Base-by-base conservation (phyloP, 148 eudicot genomes). In the Amaranthus hypochondriacus region DNA sequence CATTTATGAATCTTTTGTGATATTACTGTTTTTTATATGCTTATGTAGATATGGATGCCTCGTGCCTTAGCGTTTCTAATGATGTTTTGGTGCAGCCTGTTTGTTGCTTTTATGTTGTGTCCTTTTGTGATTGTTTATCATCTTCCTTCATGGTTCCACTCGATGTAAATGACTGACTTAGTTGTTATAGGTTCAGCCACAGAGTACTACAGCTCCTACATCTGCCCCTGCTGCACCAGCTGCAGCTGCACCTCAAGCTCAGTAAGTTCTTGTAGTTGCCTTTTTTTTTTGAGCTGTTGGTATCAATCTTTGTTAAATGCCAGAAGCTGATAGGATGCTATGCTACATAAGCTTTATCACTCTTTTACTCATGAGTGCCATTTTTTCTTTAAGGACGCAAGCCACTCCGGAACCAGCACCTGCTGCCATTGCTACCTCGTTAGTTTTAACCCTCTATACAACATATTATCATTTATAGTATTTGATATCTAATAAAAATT, bases 391-490 rank as follows among this genome's bases (percentile, higher is more conserved):
- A 15, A 86, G 88, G 80, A 66, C 81, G 58, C 85, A 72, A 72
- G 67, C 89, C 74, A 65, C 88, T 68, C 73, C 83, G 49, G 82
- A 88, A 77, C 79, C 86, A 2, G 62, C 78, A 66, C 6, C 77
- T 64, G 76, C 75, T 18, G 75, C 77, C 52, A 72, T 85, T 69
- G 75, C 80, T 53, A 75, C 81, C 28, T 77, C 83, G 95, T 90
- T 81, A 90, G 95, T 83, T 66, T 72, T 60, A 49, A 44, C 49
- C 12, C 18, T 67, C 7, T 28, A 28, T 15, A 42, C 39, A 28
- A 42, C 47, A 21, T 50, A 49, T 1, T 9, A n/a, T 4, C 64
- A 55, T 9, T 46, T 12, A 28, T 53, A 18, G 60, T 63, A 7
- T 70, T 51, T 5, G n/a, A 14, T 13, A 9, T 13, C 9, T 18